Evolutionary conservation across 306 rosid genomes (phyloP).

Genomic region (Begonia peltatifolia): DNA sequence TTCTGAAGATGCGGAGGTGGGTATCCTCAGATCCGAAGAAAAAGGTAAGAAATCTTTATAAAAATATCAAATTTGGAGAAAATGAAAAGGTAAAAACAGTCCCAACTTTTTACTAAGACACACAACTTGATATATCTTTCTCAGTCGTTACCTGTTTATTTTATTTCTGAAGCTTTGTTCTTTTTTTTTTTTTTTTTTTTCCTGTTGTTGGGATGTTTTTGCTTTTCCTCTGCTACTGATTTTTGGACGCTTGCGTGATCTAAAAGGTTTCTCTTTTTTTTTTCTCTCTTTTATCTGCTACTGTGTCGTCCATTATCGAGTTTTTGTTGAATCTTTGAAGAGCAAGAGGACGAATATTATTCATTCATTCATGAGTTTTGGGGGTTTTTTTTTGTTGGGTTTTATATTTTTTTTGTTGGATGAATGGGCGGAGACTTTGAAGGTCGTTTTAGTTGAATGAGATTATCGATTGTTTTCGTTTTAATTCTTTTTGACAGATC

Average conservation of each 20-base stretch:
- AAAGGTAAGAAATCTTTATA: slow-evolving; percentile 13
- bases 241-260: slow-evolving; percentile 14
- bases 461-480: neutral
- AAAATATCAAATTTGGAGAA: neutral
- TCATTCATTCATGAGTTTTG: neutral
- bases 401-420: neutral
- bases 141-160: neutral
- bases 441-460: too few relatives aligned
- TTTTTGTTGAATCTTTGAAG: slow-evolving; percentile 9
- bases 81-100: neutral
- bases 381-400: neutral
- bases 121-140: neutral
- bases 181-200: slow-evolving; percentile 1
- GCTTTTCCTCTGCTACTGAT: neutral
- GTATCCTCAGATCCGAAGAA: slow-evolving; percentile 49
- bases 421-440: too few relatives aligned
- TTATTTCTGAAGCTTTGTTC: neutral
- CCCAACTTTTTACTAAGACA: neutral
- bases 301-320: slow-evolving; percentile 12
- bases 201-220: neutral
- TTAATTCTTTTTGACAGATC: neutral
- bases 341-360: neutral
- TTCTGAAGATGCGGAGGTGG: slow-evolving; percentile 18
- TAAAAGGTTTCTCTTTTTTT: slow-evolving; percentile 6
- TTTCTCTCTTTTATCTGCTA: slow-evolving; percentile 9